Base-by-base conservation (phyloP, 2,329 filamentous ascomycete species). In the Ramularia collo-cygni region DNA sequence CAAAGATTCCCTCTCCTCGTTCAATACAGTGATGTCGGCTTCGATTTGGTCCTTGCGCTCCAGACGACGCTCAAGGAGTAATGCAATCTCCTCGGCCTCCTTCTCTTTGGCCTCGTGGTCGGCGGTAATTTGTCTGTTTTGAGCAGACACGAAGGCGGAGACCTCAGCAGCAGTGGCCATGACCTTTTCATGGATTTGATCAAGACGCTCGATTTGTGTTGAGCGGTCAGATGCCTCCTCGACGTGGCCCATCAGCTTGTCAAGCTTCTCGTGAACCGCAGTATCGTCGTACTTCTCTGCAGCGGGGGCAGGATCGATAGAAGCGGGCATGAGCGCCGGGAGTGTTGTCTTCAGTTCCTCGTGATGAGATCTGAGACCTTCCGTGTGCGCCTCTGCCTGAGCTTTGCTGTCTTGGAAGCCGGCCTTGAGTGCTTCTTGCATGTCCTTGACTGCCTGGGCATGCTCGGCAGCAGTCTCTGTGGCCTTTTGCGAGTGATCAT, bases 131-230 rank as follows among this genome's bases (percentile, higher is more conserved):
- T 83, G 77, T 56, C 81, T 77, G 15, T 79, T 84, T 60, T 95
- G 89, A 2, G 72, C 71, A 2, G 81, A 75, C 14, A 96, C 76
- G 59, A 95, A 95, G 29, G 82, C 77, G 2, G 83, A 83, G 39
- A 98, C 81, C 57, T 93, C 87, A 14, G 80, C 77, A 1, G 90
- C 88, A 1, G 87, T 94, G 43, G 80, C 75, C 59, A 86, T 78
- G 41, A 98, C 87, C 52, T 94, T 85, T 49, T 84, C 75, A 56
- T 95, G 87, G 36, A 96, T 92, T 61, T 88, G 77, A 51, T 95
- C 87, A 4, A 98, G 75, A 16, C 85, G 85, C 47, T 84, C 82
- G 32, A 95, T 75, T 52, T 89, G 85, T 4, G 75, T 71, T 26
- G 86, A 76, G 1, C 84, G 79, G 56, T 86, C 81, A 37, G 76